Base-by-base conservation (phyloP, 768 basidiomycete species). In the Lactarius sp. region DNA sequence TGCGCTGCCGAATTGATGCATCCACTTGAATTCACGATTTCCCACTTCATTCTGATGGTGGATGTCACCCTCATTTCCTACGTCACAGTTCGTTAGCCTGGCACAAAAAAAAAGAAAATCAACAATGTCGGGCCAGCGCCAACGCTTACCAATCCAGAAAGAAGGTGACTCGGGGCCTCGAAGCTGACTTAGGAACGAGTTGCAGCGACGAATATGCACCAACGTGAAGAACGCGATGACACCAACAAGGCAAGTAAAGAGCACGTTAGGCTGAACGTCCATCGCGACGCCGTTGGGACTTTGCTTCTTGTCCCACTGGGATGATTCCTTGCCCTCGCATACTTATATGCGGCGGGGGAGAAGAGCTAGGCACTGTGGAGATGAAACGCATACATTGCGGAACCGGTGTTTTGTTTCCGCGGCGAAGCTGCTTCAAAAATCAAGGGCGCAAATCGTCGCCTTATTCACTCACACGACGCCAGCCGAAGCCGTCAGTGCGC, bases 61-160 rank as follows among this genome's bases (percentile, higher is more conserved):
- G 27, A 71, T 51, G 2, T 68, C 62, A 37, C 67, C 60, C 18
- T 71, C 69, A 50, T 69, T 67, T n/a, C 74, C 74, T 73, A 37
- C 16, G 8, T 39, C 18, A 31, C 39, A 18, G 18, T 9, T 49
- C 2, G 7, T 13, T 34, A 22, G 14, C 18, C n/a, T 16, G 31
- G 3, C 33, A 14, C 31, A 22, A 44, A 20, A 14, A 36, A 42
- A 14, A 36, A 42, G 9, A 46, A 10, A 22, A 2, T 27, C 27
- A 27, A 27, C 27, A 13, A 44, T 6, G 18, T n/a, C n/a, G 34
- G 9, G 10, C 2, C 1, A 8, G 34, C 12, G 12, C 4, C 5
- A 20, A 16, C 16, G n/a, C 58, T 51, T 33, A 60, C 63, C 58
- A 8, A 56, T 55, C 59, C 63, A 64, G n/a, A 64, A 56, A n/a